Base-by-base conservation (phyloP, 805 yeast species). In the Schizosaccharomyces osmophilus region DNA sequence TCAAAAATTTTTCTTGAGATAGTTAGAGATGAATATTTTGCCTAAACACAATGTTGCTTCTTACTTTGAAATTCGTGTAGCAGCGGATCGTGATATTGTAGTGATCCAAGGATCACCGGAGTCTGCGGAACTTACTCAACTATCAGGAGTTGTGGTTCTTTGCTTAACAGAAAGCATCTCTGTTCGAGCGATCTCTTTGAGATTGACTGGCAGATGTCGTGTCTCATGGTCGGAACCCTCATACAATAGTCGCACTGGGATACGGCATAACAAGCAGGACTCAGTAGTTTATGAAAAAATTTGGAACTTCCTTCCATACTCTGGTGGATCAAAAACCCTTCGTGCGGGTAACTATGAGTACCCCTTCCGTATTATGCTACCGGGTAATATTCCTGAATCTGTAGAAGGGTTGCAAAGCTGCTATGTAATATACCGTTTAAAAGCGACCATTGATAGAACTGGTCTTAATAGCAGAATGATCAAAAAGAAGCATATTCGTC, bases 351-450 rank as follows among this genome's bases (percentile, higher is more conserved):
- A 85, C 70, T 88, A 90, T 69, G 95, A 85, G 68, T 80, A 93
- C 67, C 97, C 97, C 0, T 93, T 93, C 69, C 83, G 83, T 64
- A 79, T 90, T 0, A 77, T 88, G 29, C 69, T 90, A 26, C 95
- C 95, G 0, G 97, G 97, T 0, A 76, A 82, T 48, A 57, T 85
- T 58, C 82, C 87, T 1, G 98, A 93, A 70, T 83, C 94, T 32
- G 83, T 93, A 6, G 95, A 89, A 69, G 96, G 97, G 11, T 75
- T 88, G 61, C 87, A 87, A 1, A 84, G 90, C 61, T 87, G 87
- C 36, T 79, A 85, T 15, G 75, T 85, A 2, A 75, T 81, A 8
- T 87, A 87, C 73, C 79, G 81, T 66, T 69, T 90, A 61, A 85
- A 83, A 65, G 90, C 96, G 0, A 77, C 79, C 5, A 80, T 90